phyloP scores from a whole-genome alignment of 1,139 yeast species.

The Lodderomyces parapsilosis region DNA sequence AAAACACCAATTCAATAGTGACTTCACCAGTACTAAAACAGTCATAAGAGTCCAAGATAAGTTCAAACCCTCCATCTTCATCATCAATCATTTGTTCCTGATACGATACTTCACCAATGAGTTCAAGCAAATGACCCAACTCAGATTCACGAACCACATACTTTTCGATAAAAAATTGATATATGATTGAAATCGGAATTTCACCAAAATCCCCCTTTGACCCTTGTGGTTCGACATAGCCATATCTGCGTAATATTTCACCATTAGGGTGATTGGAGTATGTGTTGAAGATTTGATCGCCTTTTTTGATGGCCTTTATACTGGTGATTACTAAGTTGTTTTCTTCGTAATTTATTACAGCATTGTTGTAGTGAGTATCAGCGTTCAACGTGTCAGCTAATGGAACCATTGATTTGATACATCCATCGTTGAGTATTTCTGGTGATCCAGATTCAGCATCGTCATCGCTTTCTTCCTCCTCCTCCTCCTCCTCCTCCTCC shows the following conservation, averaged over 20 bases:
- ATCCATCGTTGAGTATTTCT: conserved; percentile 30
- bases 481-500: conserved; percentile 6
- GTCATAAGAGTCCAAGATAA: conserved; percentile 60
- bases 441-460: not conserved
- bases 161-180: conserved; percentile 26
- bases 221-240: conserved; percentile 78
- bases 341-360: conserved; percentile 54
- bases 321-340: conserved; percentile 65
- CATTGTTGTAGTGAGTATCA: conserved; percentile 76
- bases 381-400: conserved; percentile 90
- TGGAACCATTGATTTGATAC: conserved; percentile 85
- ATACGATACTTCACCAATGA: conserved; percentile 23
- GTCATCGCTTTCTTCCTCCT: conserved; percentile 4
- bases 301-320: conserved; percentile 55
- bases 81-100: conserved; percentile 26
- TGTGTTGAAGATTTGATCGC: conserved; percentile 80
- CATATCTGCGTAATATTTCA: conserved; percentile 85
- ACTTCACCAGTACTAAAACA: conserved; percentile 57
- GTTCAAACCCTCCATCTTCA: conserved; percentile 45
- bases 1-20: conserved; percentile 52
- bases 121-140: conserved; percentile 30
- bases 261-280: conserved; percentile 91
- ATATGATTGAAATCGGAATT: conserved; percentile 46
- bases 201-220: conserved; percentile 85
- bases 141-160: conserved; percentile 21